These are phyloP conservation scores for Penicillium sp. DNA, from an alignment of 2,329 filamentous ascomycete genomes.

Conservation along the genomic window DNA sequence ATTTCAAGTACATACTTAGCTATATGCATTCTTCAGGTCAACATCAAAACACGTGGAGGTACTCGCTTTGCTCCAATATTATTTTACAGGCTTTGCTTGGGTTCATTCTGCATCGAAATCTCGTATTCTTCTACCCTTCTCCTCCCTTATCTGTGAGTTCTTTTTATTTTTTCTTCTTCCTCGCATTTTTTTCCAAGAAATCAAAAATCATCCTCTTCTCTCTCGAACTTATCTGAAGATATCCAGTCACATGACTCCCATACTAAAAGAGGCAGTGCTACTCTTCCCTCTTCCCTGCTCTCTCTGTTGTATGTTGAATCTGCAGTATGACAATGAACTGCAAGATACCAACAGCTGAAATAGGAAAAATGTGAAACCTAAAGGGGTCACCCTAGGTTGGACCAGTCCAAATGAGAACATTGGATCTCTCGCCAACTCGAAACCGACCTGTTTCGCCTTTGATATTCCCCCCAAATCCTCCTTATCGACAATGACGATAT, in stretches of 20 bases:
- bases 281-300: not conserved
- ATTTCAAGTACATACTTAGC: no score
- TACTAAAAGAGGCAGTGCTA: conserved; percentile 1
- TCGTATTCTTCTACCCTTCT: no score
- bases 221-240: no score
- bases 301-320: not conserved
- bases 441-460: conserved; percentile 5
- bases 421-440: conserved; percentile 1
- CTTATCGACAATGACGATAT: not conserved
- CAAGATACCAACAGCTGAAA: not conserved
- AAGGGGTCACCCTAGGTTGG: not conserved
- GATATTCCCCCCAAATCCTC: not conserved
- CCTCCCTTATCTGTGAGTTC: no score
- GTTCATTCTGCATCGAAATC: no score
- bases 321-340: not conserved
- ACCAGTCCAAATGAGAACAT: conserved; percentile 2
- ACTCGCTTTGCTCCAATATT: no score
- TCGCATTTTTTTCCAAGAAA: no score
- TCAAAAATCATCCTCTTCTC: no score
- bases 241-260: conserved; percentile 3
- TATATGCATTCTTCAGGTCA: no score
- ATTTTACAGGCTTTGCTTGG: no score
- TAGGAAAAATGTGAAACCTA: not conserved
- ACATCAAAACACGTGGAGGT: no score
- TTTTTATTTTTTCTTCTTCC: no score